Base-by-base conservation (phyloP, 1,284 basidiomycete species). In the Marasmius sp. region DNA sequence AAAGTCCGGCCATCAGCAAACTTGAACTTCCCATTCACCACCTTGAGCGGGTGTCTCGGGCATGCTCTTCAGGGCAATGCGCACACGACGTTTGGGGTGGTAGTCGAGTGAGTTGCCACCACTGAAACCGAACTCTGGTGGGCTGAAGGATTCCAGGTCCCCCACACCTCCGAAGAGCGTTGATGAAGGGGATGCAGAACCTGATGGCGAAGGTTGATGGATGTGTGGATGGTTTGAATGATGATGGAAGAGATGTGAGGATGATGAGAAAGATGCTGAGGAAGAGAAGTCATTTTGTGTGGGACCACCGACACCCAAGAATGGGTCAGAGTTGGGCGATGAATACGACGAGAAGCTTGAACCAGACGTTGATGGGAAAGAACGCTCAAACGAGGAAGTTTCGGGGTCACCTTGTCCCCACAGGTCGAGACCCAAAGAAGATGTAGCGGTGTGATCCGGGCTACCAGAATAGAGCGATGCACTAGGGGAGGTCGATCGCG, bases 11-110 rank as follows among this genome's bases (percentile, higher is more conserved):
- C 50, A 62, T 81, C 75, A 88, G 72, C 86, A 88, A 62, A 88
- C 77, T 71, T 87, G 83, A 58, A 89, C 85, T 74, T 89, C 87
- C 88, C 87, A 88, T 75, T 88, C 87, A 61, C 87, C 86, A 59
- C 85, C 86, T 70, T 88, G 85, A 61, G 81, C 81, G 52, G 84
- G 85, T 38, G 81, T 73, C 27, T 77, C 78, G 1, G 87, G 86
- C 74, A 86, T 76, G 68, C 81, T 85, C 74, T 85, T 88, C 61
- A 89, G 74, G 22, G 87, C 84, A 59, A 88, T 87, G 63, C 85
- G 79, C 62, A 88, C 86, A 43, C 86, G 80, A 51, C 82, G 77
- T 66, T 75, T 81, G 51, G 69, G 72, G 62, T 71, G 63, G 57
- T 66, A 70, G 65, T 77, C 77, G 50, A 71, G 68, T 38, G 69